Percentiles rank a stretch among this genome's conserved stretches.
phyloP scores from a whole-genome alignment of 1,284 basidiomycete species.

The Cryptococcus sp. region DNA sequence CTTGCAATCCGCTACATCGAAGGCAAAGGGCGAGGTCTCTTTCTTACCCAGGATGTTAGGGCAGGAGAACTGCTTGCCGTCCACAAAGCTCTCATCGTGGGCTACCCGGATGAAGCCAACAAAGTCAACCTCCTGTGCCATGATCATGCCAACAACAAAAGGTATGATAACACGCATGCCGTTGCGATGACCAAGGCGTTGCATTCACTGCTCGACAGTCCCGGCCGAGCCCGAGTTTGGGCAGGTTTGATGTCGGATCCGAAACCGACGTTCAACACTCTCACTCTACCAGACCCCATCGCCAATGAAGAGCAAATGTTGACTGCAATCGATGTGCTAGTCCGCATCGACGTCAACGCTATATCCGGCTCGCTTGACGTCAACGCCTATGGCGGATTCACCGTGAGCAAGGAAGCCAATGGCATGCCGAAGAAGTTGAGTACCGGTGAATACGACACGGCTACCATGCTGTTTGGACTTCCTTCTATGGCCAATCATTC shows the following conservation, averaged over 20 bases:
- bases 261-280: neutral
- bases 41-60: constrained; percentile 7
- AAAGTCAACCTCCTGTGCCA: neutral
- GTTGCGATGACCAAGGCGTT: constrained; percentile 5
- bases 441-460: neutral
- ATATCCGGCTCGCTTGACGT: neutral
- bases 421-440: neutral
- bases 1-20: neutral
- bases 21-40: constrained; percentile 2
- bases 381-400: neutral
- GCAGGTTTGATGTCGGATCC: neutral
- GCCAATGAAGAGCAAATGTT: neutral
- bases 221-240: neutral
- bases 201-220: constrained; percentile 7
- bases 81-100: constrained; percentile 4
- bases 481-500: constrained; percentile 7
- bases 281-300: neutral
- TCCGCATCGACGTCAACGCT: neutral
- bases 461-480: constrained; percentile 4
- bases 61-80: constrained; percentile 14
- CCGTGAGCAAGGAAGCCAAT: neutral
- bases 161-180: neutral
- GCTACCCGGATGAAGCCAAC: neutral
- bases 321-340: neutral
- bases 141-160: neutral